Evolutionary conservation across 768 basidiomycete genomes (phyloP), one percentile per base, ranked within the genome.

Genomic region (Lactarius sanguifluus): DNA sequence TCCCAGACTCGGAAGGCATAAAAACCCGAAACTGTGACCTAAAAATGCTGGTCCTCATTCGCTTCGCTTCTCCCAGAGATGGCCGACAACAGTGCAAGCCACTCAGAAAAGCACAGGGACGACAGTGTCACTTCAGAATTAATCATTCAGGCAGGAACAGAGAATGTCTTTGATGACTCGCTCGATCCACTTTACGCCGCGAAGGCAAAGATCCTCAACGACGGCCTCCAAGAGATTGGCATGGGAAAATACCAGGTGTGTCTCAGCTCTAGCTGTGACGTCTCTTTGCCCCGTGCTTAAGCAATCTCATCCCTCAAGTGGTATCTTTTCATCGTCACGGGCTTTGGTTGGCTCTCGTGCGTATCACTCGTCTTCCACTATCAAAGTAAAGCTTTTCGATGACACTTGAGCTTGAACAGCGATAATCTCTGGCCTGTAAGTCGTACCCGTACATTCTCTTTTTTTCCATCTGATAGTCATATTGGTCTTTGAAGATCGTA

Each of bases 321-420:
- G 79, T 76, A 79, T 66, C 73, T 90, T 56, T 90, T 90, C 74
- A 36, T 86, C 65, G 84, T 89, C 32, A 81, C 87, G 8, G 89
- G 88, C 1, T 89, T 91, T 75, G 89, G 89, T 45, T 91, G 88
- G 88, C 80, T 90, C 65, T 86, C 87, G 87, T 89, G 73, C 76
- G 87, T 79, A 7, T 60, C 62, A 10, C 3, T 12, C 45, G 58
- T 25, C 20, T 34, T 18, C 9, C 9, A 9, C 16, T 13, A 13
- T 38, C n/a, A n/a, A n/a, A 15, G 38, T 40, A 40, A 6, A 40
- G 36, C 36, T 25, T 3, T 50, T 50, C 30, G 32, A 30, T 54
- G 13, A n/a, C 38, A 28, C n/a, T 32, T 59, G 13, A 10, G 1
- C 71, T 32, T 59, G 13, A n/a, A 3, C 71, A 86, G 88, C n/a